phyloP scores from a whole-genome alignment of 352 stramenopile species.

The Elongisporangium undulatum region DNA sequence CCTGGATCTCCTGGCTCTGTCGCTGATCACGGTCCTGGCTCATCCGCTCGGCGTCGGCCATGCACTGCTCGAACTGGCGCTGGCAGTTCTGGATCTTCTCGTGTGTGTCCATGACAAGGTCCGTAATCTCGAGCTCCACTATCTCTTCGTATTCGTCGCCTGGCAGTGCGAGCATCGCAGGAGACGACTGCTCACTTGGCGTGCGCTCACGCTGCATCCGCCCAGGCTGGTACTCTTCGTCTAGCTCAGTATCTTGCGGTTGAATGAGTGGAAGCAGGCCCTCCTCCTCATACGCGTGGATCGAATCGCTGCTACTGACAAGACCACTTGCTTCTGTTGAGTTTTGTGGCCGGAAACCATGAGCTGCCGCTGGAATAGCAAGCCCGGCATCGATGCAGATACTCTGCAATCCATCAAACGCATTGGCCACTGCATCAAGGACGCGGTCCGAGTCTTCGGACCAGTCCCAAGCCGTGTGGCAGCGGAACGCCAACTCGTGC shows the following conservation, averaged over 20 bases:
- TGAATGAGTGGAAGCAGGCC: neutral
- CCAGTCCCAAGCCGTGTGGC: conserved; percentile 11
- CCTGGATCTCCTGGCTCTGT: conserved; percentile 11
- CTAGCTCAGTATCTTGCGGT: neutral
- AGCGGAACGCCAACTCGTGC: conserved; percentile 1
- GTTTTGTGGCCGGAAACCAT: neutral
- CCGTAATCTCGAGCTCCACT: conserved; percentile 34
- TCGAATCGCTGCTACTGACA: neutral
- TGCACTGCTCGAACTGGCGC: conserved; percentile 12
- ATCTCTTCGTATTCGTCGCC: conserved; percentile 15
- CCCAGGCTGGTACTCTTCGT: conserved; percentile 5
- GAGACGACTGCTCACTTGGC: neutral
- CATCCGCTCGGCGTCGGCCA: conserved; percentile 14
- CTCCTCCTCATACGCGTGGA: neutral
- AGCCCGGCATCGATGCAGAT: conserved; percentile 22
- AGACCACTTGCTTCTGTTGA: neutral
- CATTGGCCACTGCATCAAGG: conserved; percentile 4
- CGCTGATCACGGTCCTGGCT: conserved; percentile 6
- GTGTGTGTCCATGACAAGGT: conserved; percentile 27
- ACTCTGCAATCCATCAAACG: conserved; percentile 16
- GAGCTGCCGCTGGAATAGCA: neutral
- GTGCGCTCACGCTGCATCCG: conserved; percentile 5
- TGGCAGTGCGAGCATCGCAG: conserved; percentile 1
- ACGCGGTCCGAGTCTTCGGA: conserved; percentile 9
- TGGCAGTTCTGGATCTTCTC: conserved; percentile 22